Conservation (phyloP, 306 rosid species). For the Chamaecrista fasciculata region DNA sequence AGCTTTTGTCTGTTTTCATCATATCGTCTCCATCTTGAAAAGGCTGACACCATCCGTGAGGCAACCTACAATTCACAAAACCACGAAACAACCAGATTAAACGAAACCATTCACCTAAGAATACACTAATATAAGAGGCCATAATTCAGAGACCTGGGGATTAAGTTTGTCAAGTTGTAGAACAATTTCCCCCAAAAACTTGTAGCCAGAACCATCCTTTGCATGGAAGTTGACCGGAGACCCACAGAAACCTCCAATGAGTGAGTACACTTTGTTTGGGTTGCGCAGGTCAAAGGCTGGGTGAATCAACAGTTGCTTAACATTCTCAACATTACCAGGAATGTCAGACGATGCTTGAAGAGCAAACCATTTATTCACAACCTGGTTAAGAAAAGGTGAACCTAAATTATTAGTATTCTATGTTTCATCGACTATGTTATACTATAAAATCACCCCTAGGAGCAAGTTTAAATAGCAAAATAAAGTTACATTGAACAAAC, state of each 20-base stretch:
- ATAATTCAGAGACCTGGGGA: constrained; percentile 69
- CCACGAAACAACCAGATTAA: not conserved
- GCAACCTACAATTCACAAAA: constrained; percentile 61
- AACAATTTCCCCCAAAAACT: constrained; percentile 85
- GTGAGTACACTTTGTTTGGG: constrained; percentile 97
- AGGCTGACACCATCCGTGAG: constrained; percentile 96
- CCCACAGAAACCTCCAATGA: constrained; percentile 90
- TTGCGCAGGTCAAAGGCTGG: constrained; percentile 87
- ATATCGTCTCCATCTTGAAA: constrained; percentile 93
- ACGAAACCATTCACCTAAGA: constrained; percentile 4
- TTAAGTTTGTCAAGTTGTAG: constrained; percentile 77
- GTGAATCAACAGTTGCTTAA: constrained; percentile 69
- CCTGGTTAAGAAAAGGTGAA: constrained; percentile 46
- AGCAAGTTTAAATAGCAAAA: not conserved
- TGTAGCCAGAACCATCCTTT: constrained; percentile 92
- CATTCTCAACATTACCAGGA: constrained; percentile 84
- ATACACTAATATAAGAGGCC: constrained; percentile 2
- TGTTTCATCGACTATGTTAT: not conserved
- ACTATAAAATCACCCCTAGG: constrained; percentile 5
- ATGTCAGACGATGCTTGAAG: constrained; percentile 90
- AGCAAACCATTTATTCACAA: constrained; percentile 94
- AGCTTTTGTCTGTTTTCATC: constrained; percentile 79
- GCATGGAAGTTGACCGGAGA: constrained; percentile 89
- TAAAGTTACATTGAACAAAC: not conserved
- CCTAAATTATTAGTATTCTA: constrained; percentile 7